A percentile compares a stretch with the other conserved stretches of the same genome.
Conservation (phyloP, 306 rosid genomes). For the Begonia peltatifolia region DNA sequence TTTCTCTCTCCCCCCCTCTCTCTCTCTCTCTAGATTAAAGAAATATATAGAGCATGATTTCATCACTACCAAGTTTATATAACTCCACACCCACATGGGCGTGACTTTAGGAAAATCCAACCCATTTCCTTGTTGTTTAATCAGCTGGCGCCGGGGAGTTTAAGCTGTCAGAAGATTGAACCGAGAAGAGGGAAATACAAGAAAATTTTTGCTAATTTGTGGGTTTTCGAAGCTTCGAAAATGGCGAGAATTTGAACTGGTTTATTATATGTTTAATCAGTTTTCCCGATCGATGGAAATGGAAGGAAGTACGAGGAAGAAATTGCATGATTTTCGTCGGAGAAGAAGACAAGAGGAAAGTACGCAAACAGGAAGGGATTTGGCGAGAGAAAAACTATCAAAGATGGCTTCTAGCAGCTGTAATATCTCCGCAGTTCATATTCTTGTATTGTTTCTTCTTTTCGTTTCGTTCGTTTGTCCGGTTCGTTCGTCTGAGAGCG, state of each 20-base stretch:
- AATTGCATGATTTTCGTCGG: constrained; percentile 15
- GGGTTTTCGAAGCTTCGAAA: no score
- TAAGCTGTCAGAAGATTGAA: constrained; percentile 25
- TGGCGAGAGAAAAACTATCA: constrained; percentile 18
- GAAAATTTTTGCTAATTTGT: not conserved
- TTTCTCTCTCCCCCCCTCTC: not conserved
- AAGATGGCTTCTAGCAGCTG: constrained; percentile 31
- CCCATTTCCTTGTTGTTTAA: constrained; percentile 17
- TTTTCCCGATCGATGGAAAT: constrained; percentile 10
- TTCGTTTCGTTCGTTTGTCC: constrained; percentile 22
- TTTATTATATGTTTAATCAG: not conserved
- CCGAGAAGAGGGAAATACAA: not conserved
- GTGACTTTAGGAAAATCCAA: constrained; percentile 37
- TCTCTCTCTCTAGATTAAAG: not conserved
- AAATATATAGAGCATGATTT: constrained; percentile 28
- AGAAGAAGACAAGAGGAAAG: not conserved
- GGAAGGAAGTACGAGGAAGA: constrained; percentile 24
- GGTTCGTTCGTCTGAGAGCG: constrained; percentile 18
- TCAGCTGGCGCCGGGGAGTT: constrained; percentile 23
- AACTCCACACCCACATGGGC: constrained; percentile 54
- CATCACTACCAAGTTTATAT: constrained; percentile 45
- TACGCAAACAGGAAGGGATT: not conserved
- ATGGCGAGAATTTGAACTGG: constrained; percentile 17
- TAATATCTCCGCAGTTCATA: not conserved
- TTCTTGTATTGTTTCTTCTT: constrained; percentile 1